Conservation (phyloP, 2,329 filamentous ascomycete genomes). For the Dactylonectria estremocensis region DNA sequence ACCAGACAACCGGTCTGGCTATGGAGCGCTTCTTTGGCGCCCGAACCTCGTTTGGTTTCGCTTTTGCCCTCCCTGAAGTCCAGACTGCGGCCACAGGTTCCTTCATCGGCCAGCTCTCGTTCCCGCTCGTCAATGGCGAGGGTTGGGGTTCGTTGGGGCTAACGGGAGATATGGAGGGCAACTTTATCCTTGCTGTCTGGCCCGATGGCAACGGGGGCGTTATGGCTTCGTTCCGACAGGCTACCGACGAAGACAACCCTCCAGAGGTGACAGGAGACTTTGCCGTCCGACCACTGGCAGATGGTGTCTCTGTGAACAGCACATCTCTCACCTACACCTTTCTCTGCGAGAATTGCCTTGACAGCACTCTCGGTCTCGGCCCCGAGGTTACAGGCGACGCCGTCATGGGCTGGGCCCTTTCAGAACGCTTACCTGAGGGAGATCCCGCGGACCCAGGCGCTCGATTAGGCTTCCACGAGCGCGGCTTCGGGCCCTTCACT, state of each 20-base stretch:
- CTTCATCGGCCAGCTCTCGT: constrained; percentile 57
- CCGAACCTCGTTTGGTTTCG: constrained; percentile 57
- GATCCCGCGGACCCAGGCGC: constrained; percentile 44
- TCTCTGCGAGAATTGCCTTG: constrained; percentile 58
- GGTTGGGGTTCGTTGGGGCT: constrained; percentile 64
- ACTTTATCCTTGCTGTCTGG: constrained; percentile 62
- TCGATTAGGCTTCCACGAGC: constrained; percentile 51
- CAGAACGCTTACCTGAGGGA: constrained; percentile 37
- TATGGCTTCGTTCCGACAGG: constrained; percentile 61
- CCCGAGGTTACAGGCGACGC: constrained; percentile 43
- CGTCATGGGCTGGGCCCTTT: constrained; percentile 57
- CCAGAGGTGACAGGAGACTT: constrained; percentile 60
- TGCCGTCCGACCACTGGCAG: constrained; percentile 56
- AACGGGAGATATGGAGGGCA: constrained; percentile 61
- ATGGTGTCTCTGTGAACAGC: constrained; percentile 60
- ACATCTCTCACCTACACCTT: constrained; percentile 63
- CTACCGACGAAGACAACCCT: constrained; percentile 59
- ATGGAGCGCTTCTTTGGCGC: constrained; percentile 59
- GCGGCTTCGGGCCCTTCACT: constrained; percentile 50
- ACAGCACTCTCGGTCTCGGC: constrained; percentile 1
- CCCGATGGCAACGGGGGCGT: constrained; percentile 57
- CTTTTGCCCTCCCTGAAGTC: constrained; percentile 58
- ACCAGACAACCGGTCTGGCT: constrained; percentile 52
- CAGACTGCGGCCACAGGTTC: constrained; percentile 31
- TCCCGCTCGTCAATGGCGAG: constrained; percentile 55